Percentiles rank a stretch among this genome's conserved stretches.
Conservation (phyloP, 805 yeast genomes). For the Metahyphopichia silvanorum region DNA sequence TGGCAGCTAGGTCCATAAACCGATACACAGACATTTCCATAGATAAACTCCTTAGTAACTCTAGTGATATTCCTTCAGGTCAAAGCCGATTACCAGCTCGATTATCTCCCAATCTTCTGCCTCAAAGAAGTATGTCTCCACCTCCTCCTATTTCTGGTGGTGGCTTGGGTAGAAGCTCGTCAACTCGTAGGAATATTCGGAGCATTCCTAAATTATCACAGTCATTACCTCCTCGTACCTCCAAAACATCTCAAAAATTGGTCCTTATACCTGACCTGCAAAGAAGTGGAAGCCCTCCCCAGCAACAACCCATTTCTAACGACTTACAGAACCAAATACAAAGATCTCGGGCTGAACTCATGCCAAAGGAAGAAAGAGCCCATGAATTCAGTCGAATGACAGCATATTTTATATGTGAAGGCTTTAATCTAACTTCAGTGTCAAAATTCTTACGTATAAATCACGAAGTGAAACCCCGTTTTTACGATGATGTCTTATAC, state of each 20-base stretch:
- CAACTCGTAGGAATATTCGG: constrained; percentile 36
- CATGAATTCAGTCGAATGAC: constrained; percentile 79
- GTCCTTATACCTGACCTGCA: constrained; percentile 76
- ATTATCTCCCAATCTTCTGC: constrained; percentile 9
- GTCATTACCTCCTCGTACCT: constrained; percentile 67
- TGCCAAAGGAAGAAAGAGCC: constrained; percentile 57
- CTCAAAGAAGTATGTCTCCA: constrained; percentile 17
- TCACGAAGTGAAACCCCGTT: constrained; percentile 82
- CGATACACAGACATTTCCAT: constrained; percentile 78
- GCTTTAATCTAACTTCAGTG: constrained; percentile 62
- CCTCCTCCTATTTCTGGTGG: no score
- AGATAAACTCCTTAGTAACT: constrained; percentile 70
- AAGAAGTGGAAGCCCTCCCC: constrained; percentile 17
- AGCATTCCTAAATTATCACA: constrained; percentile 51
- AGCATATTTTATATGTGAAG: constrained; percentile 87
- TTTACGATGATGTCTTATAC: constrained; percentile 90
- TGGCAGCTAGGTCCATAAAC: constrained; percentile 26
- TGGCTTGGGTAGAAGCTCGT: constrained; percentile 1
- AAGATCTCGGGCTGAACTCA: constrained; percentile 50
- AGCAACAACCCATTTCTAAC: constrained; percentile 4
- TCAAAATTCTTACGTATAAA: constrained; percentile 60
- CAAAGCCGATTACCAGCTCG: constrained; percentile 45
- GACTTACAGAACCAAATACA: constrained; percentile 29
- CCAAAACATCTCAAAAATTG: constrained; percentile 80
- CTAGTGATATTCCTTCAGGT: constrained; percentile 87